These are phyloP conservation scores for Corylus heterophylla DNA, from an alignment of 306 rosid genomes.

Conservation along the genomic window DNA sequence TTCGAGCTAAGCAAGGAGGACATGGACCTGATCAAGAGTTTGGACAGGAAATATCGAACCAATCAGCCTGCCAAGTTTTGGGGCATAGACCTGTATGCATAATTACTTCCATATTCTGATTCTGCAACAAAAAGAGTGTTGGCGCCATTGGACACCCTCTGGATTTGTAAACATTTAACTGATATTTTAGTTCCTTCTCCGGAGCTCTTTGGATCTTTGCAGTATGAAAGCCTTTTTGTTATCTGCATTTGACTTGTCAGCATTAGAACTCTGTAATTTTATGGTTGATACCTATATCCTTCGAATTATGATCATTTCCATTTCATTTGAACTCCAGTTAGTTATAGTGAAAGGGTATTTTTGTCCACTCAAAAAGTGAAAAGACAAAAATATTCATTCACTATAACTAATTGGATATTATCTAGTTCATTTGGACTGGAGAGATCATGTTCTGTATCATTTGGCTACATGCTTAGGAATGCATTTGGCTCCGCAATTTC, in stretches of 20 bases:
- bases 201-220: background rate
- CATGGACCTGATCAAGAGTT: constrained; percentile 53
- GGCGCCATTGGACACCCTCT: background rate
- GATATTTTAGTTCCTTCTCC: background rate
- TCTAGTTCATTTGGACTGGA: no score
- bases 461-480: no score
- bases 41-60: constrained; percentile 64
- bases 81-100: constrained; percentile 81
- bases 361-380: no score
- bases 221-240: background rate
- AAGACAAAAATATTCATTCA: no score
- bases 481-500: no score
- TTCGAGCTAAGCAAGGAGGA: constrained; percentile 70
- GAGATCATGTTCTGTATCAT: no score
- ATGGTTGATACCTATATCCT: no score
- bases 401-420: no score
- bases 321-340: no score
- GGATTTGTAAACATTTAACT: background rate
- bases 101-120: constrained; percentile 11
- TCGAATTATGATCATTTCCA: no score
- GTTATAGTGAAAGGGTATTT: no score
- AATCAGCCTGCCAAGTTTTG: constrained; percentile 82
- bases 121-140: background rate
- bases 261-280: background rate
- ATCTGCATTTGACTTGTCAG: background rate